Evolutionary conservation across 352 stramenopile genomes (phyloP).

Genomic region (Plasmopara halstedii): DNA sequence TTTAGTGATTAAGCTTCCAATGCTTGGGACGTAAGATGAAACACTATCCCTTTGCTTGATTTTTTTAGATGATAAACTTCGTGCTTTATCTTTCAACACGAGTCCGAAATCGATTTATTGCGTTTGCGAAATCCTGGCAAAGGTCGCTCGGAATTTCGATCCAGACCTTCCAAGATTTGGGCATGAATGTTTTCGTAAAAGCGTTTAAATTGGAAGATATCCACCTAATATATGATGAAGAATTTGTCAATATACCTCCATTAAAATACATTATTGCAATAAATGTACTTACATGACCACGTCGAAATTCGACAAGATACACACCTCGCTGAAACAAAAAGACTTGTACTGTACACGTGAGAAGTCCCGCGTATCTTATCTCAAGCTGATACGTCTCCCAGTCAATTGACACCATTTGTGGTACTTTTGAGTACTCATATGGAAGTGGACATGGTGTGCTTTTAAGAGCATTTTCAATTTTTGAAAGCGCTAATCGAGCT

Average conservation of each 20-base stretch:
- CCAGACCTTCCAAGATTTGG: slow-evolving; percentile 46
- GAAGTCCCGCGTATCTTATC: slow-evolving; percentile 46
- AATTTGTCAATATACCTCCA: slow-evolving; percentile 7
- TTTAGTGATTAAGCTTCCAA: too few relatives aligned
- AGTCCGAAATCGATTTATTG: slow-evolving; percentile 57
- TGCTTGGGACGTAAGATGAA: too few relatives aligned
- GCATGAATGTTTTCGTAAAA: slow-evolving; percentile 78
- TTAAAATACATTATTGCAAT: background rate
- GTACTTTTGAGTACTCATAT: slow-evolving; percentile 33
- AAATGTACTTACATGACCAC: slow-evolving; percentile 47
- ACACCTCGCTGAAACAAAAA: slow-evolving; percentile 75
- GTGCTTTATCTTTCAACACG: background rate
- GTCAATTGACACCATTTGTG: slow-evolving; percentile 51
- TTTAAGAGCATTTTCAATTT: slow-evolving; percentile 50
- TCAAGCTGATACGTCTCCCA: slow-evolving; percentile 72
- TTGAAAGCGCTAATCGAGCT: slow-evolving; percentile 53
- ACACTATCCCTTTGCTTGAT: too few relatives aligned
- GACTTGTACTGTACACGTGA: slow-evolving; percentile 72
- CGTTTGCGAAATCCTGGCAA: slow-evolving; percentile 36
- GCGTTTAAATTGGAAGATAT: slow-evolving; percentile 85
- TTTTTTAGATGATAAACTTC: too few relatives aligned
- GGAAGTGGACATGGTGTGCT: slow-evolving; percentile 36
- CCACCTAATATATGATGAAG: slow-evolving; percentile 41
- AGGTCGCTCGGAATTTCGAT: slow-evolving; percentile 15
- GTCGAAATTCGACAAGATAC: slow-evolving; percentile 75